Conservation (phyloP, 148 eudicot species). For the Camellia lanceoleosa region DNA sequence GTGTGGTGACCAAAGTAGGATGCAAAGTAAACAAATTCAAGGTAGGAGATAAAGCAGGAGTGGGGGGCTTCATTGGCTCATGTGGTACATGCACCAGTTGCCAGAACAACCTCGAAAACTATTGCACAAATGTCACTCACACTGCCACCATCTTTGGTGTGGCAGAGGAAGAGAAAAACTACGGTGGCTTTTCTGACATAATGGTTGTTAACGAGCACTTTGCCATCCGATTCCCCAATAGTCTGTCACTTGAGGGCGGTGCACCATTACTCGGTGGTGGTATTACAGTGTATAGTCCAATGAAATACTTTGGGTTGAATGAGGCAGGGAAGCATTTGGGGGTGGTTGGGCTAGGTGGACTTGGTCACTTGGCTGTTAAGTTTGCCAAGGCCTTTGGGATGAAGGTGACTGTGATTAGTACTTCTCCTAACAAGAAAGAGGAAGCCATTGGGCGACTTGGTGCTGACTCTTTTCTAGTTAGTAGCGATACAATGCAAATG, state of each 20-base stretch:
- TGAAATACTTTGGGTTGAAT: constrained; percentile 12
- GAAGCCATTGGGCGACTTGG: not conserved
- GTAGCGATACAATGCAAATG: constrained; percentile 6
- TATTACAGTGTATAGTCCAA: constrained; percentile 14
- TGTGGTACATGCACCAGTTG: constrained; percentile 4
- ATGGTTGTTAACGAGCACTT: constrained; percentile 1
- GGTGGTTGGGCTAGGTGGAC: constrained; percentile 13
- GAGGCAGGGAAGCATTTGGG: constrained; percentile 12
- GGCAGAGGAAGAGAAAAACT: not conserved
- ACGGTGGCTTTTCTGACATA: constrained; percentile 8
- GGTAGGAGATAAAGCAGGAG: constrained; percentile 15
- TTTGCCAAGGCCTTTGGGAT: constrained; percentile 17
- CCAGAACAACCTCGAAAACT: constrained; percentile 5
- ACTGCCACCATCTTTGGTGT: not conserved
- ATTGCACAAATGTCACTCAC: not conserved
- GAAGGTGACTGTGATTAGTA: constrained; percentile 17
- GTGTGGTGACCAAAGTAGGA: constrained; percentile 19
- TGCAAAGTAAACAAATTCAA: constrained; percentile 14
- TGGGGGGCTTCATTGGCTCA: not conserved
- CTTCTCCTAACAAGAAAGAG: constrained; percentile 12
- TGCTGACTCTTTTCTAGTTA: constrained; percentile 7
- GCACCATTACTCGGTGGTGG: constrained; percentile 14
- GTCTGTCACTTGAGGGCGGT: constrained; percentile 7
- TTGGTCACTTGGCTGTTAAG: constrained; percentile 14
- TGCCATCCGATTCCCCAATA: not conserved